phyloP scores from a whole-genome alignment of 345 rosid species.

The Lepidium aucheri region DNA sequence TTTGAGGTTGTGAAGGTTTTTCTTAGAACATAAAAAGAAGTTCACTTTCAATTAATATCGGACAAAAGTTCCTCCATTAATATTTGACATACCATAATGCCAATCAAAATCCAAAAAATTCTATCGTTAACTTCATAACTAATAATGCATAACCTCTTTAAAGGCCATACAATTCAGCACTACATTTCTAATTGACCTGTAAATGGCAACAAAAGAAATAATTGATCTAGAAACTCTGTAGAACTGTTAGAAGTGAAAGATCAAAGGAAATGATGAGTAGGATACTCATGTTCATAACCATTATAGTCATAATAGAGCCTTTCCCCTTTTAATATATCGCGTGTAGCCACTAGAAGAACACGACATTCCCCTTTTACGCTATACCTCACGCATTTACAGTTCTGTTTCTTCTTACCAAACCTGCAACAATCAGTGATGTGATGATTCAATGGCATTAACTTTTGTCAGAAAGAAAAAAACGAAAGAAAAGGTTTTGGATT shows the following conservation, averaged over 20 bases:
- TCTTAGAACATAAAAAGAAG: neutral
- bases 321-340: slow-evolving; percentile 78
- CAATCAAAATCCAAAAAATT: neutral
- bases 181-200: slow-evolving; percentile 8
- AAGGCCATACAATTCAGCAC: slow-evolving; percentile 6
- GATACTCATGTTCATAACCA: slow-evolving; percentile 89
- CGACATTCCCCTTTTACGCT: slow-evolving; percentile 70
- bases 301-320: slow-evolving; percentile 93
- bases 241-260: neutral
- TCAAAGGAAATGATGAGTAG: slow-evolving; percentile 85
- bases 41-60: neutral
- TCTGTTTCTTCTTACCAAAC: slow-evolving; percentile 85
- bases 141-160: slow-evolving; percentile 12
- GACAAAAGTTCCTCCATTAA: neutral
- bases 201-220: slow-evolving; percentile 5
- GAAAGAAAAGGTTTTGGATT: neutral
- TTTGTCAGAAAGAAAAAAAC: neutral
- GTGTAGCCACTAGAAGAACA: slow-evolving; percentile 82
- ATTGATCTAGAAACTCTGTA: slow-evolving; percentile 1
- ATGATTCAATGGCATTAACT: neutral
- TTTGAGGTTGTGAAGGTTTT: neutral
- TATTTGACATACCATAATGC: neutral
- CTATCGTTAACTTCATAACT: slow-evolving; percentile 1
- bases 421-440: slow-evolving; percentile 37
- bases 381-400: slow-evolving; percentile 92